These are phyloP conservation scores for Fremontodendron californicum DNA, from an alignment of 345 rosid genomes.

Conservation along the genomic window DNA sequence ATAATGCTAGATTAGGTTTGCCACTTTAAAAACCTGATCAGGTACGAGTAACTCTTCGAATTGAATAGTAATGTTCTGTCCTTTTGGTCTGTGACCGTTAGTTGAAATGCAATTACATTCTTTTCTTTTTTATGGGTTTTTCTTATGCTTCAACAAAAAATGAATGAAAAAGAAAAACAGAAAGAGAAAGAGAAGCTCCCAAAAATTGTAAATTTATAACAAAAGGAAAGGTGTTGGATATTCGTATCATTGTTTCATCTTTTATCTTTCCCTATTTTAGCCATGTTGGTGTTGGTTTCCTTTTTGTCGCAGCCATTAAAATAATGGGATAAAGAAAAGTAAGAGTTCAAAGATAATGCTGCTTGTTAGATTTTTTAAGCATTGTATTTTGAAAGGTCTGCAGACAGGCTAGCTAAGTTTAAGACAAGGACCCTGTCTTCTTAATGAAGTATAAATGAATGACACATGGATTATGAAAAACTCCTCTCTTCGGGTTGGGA, in stretches of 20 bases:
- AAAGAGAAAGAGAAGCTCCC: neutral
- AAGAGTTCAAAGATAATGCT: too few relatives aligned
- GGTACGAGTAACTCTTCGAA: neutral
- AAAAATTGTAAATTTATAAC: neutral
- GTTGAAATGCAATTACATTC: conserved; percentile 19
- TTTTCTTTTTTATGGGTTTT: conserved; percentile 2
- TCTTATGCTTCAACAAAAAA: neutral
- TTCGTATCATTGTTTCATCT: too few relatives aligned
- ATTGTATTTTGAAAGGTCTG: neutral
- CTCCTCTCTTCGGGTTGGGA: neutral
- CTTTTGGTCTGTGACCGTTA: conserved; percentile 19
- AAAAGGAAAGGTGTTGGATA: neutral
- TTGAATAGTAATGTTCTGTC: neutral
- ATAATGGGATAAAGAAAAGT: neutral
- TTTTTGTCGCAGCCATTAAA: neutral
- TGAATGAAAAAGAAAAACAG: neutral
- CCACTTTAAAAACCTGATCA: neutral
- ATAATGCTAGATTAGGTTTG: neutral
- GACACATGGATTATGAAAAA: conserved; percentile 18
- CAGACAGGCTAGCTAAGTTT: neutral
- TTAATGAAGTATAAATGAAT: conserved; percentile 13
- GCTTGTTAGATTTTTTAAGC: neutral
- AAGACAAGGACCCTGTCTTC: neutral
- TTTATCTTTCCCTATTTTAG: neutral
- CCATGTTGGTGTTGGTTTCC: neutral